Conservation (phyloP, 148 eudicot genomes). For the Nepenthes mirabilis region DNA sequence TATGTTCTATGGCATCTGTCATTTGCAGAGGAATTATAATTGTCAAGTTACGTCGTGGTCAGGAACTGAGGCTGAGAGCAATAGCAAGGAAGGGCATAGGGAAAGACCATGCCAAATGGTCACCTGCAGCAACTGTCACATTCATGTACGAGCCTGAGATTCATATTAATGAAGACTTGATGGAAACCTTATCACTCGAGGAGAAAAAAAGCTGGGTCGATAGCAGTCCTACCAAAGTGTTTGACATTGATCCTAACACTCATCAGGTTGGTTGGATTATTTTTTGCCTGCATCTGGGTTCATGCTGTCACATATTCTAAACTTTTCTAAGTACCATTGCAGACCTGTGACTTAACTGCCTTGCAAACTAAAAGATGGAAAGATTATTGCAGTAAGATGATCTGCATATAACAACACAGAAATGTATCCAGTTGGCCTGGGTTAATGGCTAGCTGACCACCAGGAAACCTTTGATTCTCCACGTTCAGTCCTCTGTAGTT, state of each 20-base stretch:
- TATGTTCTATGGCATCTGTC: background rate
- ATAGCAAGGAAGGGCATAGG: constrained; percentile 96
- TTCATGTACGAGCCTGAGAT: constrained; percentile 97
- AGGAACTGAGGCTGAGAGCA: constrained; percentile 87
- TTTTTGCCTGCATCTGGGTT: too few species aligned
- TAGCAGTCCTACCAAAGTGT: constrained; percentile 93
- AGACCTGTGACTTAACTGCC: too few species aligned
- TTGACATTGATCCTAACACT: constrained; percentile 62
- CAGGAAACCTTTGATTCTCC: too few species aligned
- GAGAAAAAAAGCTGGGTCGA: constrained; percentile 70
- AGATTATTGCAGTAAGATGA: too few species aligned
- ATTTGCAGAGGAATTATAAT: constrained; percentile 73
- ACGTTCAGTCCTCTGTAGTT: too few species aligned
- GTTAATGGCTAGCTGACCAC: too few species aligned
- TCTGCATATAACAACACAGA: too few species aligned
- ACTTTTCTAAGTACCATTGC: too few species aligned
- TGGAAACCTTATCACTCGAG: constrained; percentile 63
- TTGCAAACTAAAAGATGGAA: too few species aligned
- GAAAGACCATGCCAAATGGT: constrained; percentile 98
- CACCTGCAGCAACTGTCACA: constrained; percentile 96
- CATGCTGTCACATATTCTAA: too few species aligned
- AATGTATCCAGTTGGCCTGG: too few species aligned
- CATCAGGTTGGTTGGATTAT: constrained; percentile 49
- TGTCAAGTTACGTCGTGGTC: constrained; percentile 92
- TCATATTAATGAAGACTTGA: constrained; percentile 76